Conservation (phyloP, 805 yeast genomes). For the Metschnikowia cubensis region DNA sequence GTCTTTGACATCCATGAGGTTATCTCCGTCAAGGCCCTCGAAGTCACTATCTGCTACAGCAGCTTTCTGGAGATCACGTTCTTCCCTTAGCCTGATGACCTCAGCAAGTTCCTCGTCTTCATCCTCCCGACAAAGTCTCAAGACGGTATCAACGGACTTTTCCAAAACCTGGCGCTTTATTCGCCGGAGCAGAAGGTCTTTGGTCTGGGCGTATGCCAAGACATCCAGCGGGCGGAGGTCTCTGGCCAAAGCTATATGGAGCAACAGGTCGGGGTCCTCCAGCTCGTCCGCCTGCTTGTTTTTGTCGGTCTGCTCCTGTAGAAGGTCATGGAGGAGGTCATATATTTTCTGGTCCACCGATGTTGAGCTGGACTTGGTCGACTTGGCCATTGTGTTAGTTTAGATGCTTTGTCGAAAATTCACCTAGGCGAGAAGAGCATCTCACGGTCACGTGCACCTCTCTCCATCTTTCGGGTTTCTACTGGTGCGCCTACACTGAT, state of each 20-base stretch:
- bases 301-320: conserved; percentile 58
- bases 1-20: conserved; percentile 57
- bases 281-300: conserved; percentile 23
- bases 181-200: conserved; percentile 65
- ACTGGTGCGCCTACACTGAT: background rate
- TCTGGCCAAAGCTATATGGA: conserved; percentile 55
- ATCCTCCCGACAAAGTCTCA: conserved; percentile 52
- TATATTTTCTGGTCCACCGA: conserved; percentile 53
- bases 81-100: conserved; percentile 17
- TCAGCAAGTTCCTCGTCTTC: conserved; percentile 56
- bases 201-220: conserved; percentile 54
- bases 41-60: conserved; percentile 36
- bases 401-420: background rate
- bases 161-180: conserved; percentile 63
- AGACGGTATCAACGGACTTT: conserved; percentile 58
- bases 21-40: conserved; percentile 37
- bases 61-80: conserved; percentile 17
- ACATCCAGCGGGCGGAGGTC: conserved; percentile 53
- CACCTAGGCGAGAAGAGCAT: conserved; percentile 3
- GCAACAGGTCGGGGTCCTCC: conserved; percentile 33
- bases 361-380: conserved; percentile 8
- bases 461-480: conserved; percentile 2
- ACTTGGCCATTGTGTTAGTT: conserved; percentile 10
- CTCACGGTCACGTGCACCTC: conserved; percentile 4
- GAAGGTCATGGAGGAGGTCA: conserved; percentile 49